Conservation (phyloP, 108 stramenopile genomes). For the Nitzschia sp. region DNA sequence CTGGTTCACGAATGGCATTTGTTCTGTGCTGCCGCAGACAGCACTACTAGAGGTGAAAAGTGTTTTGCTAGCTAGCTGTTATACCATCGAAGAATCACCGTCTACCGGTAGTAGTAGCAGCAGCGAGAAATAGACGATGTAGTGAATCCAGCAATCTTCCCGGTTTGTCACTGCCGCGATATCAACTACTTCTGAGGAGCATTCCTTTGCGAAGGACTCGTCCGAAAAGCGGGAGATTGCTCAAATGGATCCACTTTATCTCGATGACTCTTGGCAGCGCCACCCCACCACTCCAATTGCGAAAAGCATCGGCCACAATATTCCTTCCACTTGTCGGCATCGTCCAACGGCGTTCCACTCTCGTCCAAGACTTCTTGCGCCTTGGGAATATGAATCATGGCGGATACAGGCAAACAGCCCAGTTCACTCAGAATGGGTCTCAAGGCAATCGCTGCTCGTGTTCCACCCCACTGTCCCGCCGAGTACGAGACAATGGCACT, state of each 20-base stretch:
- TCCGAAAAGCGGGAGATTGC: conserved; percentile 48
- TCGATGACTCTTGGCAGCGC: conserved; percentile 55
- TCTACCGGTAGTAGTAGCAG: too few species aligned
- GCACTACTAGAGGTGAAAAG: too few species aligned
- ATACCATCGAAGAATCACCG: too few species aligned
- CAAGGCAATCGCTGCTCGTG: conserved; percentile 63
- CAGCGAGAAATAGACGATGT: too few species aligned
- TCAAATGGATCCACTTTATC: conserved; percentile 55
- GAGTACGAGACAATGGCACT: conserved; percentile 78
- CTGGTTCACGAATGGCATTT: too few species aligned
- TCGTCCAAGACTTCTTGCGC: conserved; percentile 62
- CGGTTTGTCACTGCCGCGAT: too few species aligned
- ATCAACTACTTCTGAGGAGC: conserved; percentile 45
- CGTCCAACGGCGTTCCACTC: conserved; percentile 44
- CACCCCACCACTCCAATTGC: conserved; percentile 84
- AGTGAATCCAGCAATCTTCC: too few species aligned
- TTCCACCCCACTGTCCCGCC: conserved; percentile 83
- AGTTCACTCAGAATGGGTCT: conserved; percentile 70
- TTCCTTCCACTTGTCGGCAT: conserved; percentile 44
- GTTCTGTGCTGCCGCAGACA: too few species aligned
- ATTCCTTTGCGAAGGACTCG: conserved; percentile 60
- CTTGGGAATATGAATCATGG: conserved; percentile 71
- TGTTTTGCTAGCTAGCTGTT: too few species aligned
- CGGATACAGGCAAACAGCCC: conserved; percentile 79
- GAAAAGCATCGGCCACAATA: conserved; percentile 65